Base-by-base conservation (phyloP, 1,284 basidiomycete genomes). In the Apiotrichum veenhuisii region DNA sequence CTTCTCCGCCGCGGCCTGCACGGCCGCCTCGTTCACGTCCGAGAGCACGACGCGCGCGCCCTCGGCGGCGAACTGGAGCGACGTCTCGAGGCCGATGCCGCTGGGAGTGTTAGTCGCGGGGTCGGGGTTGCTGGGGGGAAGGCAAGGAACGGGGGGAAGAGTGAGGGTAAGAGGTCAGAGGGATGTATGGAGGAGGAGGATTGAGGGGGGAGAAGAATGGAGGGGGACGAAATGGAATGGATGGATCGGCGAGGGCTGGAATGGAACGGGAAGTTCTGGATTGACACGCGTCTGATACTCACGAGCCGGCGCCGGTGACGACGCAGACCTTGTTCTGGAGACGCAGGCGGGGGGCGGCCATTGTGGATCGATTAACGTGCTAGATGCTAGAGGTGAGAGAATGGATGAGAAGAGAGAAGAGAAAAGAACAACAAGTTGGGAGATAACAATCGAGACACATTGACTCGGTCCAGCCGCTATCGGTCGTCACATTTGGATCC, bases 11-110 rank as follows among this genome's bases (percentile, higher is more conserved):
- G 82, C 86, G 58, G 83, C 85, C 71, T 89, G 79, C n/a, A 86
- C 91, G 14, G 85, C 87, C 41, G 82, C 79, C 26, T 86, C 68
- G 77, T 94, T 95, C 75, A 97, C 85, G 75, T 98, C 94, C 20
- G 86, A 87, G 43, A 95, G 83, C 43, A 96, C 75, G 63, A 97
- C 86, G 67, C 85, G 84, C 17, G 91, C 91, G 46, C 94, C 94
- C 75, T 98, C 94, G 57, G 84, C 82, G 7, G 94, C 93, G 74
- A 98, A 98, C 56, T 97, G 83, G 61, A 96, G 81, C 22, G 91
- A 86, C 1, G 91, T 88, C 79, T 98, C 92, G 58, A 96, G 84
- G 40, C 94, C 94, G 74, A 98, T 96, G 15, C 94, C 95, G 60
- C 74, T 74, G 52, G 7, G 43, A 38, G 9, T 17, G 48, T 51